phyloP scores from a whole-genome alignment of 345 rosid genomes.

The Noccaea bulbosa region DNA sequence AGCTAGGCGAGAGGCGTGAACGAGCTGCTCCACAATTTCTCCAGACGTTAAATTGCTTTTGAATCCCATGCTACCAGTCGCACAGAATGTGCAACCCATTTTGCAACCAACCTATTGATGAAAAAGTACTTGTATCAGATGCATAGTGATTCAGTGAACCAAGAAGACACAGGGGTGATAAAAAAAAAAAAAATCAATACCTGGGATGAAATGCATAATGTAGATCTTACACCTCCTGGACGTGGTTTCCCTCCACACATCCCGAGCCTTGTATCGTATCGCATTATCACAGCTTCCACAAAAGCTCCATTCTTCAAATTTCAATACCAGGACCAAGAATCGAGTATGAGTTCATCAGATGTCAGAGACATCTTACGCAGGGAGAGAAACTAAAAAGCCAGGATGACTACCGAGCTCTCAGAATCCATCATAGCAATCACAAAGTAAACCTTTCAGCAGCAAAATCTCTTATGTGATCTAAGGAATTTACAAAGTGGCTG shows the following conservation, averaged over 20 bases:
- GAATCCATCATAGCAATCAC: neutral
- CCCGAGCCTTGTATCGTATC: constrained; percentile 86
- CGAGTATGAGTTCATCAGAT: constrained; percentile 5
- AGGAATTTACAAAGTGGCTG: neutral
- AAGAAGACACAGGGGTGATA: neutral
- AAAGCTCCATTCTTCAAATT: constrained; percentile 67
- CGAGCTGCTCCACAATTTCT: constrained; percentile 95
- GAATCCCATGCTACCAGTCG: constrained; percentile 97
- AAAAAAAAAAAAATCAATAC: constrained; percentile 40
- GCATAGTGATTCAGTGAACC: constrained; percentile 1
- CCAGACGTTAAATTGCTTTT: constrained; percentile 82
- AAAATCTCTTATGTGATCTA: neutral
- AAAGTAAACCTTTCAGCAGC: constrained; percentile 15
- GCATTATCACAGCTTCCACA: constrained; percentile 95
- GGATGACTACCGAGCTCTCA: too few relatives aligned
- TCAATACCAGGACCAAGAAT: constrained; percentile 27
- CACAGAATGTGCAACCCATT: constrained; percentile 99
- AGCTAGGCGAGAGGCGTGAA: constrained; percentile 77
- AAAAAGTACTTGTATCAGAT: constrained; percentile 1
- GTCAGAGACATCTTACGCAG: too few relatives aligned
- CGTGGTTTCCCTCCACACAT: constrained; percentile 85
- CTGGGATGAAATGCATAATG: constrained; percentile 94
- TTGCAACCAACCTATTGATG: constrained; percentile 90
- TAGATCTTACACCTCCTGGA: constrained; percentile 80
- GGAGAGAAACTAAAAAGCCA: too few relatives aligned